Conservation (phyloP, 140 eudicot species). For the Stevia rebaudiana region DNA sequence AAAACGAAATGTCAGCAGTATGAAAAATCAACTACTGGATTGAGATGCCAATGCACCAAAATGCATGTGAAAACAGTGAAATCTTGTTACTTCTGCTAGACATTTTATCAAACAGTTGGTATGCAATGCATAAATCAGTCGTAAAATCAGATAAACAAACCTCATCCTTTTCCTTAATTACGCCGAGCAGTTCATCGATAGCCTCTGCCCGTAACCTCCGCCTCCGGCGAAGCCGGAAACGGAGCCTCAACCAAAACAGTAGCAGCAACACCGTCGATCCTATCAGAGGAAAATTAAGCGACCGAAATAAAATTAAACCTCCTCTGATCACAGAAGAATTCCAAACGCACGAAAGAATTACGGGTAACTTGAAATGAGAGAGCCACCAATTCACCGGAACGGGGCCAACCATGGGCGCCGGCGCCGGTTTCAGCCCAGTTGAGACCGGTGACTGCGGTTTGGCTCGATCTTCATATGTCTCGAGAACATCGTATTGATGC, state of each 20-base stretch:
- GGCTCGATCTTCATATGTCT: constrained; percentile 6
- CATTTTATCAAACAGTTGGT: constrained; percentile 51
- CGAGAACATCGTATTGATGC: constrained; percentile 17
- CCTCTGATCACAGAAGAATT: constrained; percentile 7
- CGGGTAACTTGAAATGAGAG: constrained; percentile 18
- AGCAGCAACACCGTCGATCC: constrained; percentile 31
- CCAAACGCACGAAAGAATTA: constrained; percentile 1
- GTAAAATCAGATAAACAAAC: constrained; percentile 22
- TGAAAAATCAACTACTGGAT: neutral
- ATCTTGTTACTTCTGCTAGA: constrained; percentile 8
- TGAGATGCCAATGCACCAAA: constrained; percentile 2
- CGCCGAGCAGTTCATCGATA: constrained; percentile 26
- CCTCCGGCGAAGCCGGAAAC: constrained; percentile 39
- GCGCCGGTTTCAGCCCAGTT: constrained; percentile 10
- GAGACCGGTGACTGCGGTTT: constrained; percentile 13
- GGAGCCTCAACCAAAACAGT: constrained; percentile 33
- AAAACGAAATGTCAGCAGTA: neutral
- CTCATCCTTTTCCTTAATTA: constrained; percentile 70
- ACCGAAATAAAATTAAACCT: constrained; percentile 10
- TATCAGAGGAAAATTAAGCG: constrained; percentile 1
- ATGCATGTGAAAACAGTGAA: neutral
- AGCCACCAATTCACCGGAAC: constrained; percentile 22
- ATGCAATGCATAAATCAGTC: neutral
- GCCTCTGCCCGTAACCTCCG: constrained; percentile 17
- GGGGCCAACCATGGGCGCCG: constrained; percentile 1